Evolutionary conservation across 768 basidiomycete genomes (phyloP), one percentile per base, ranked within the genome.

Genomic region (Leccinum ochraceum): DNA sequence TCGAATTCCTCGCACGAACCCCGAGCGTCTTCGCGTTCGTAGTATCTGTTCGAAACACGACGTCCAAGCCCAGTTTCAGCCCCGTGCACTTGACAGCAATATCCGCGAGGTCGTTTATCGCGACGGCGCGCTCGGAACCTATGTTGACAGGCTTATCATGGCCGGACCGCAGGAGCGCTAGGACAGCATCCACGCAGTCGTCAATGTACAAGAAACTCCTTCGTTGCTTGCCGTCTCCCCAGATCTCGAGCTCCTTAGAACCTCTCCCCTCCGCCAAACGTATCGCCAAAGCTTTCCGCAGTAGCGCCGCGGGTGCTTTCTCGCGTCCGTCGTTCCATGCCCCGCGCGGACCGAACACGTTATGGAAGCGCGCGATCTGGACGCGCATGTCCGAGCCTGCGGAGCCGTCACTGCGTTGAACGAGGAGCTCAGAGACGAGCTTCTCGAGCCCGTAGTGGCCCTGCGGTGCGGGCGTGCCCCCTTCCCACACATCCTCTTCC

Each of bases 391-490:
- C 65, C 9, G 46, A 16, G 1, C 66, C 57, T 1, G 69, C 55
- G 53, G n/a, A n/a, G n/a, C 42, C n/a, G n/a, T n/a, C 5, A n/a
- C 72, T 73, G 20, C 74, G 76, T 1, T 64, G 65, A 3, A 84
- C 61, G 14, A 86, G 71, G 16, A 80, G 69, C 64, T 86, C 86
- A 0, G 80, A 79, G 26, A 68, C 59, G 44, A 85, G 77, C 63
- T 86, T 86, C 69, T 87, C 84, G 5, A 84, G 75, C 17, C 86
- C 86, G 48, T 87, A 86, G 4, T 84, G 76, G 6, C 83, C 84
- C 64, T 86, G 84, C 0, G 83, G 81, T 6, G 62, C 60, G 4
- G 82, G 82, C 3, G 69, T 72, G 0, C 67, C 61, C n/a, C 74
- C 64, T 2, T 54, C 62, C 75, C 76, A 83, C 6, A 78, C 79